Percentiles rank a stretch among this genome's conserved stretches.
Conservation (phyloP, 139 green algal species). For the Closterium sp. region DNA sequence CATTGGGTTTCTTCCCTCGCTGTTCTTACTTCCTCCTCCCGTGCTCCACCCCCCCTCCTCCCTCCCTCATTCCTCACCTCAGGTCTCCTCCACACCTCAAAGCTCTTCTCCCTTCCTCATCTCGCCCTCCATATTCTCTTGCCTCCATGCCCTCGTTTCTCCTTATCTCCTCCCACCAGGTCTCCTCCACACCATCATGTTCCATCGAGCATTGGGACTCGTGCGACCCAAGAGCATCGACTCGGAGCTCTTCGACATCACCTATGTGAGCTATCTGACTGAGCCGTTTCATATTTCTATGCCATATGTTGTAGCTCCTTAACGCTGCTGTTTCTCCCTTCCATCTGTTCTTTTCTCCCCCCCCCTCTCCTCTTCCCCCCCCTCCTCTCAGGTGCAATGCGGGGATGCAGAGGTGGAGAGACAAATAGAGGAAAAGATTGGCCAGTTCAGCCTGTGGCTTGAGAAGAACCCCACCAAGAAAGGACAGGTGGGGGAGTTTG, state of each 20-base stretch:
- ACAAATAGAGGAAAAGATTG: slow-evolving; percentile 70
- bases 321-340: background rate
- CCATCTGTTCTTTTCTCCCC: background rate
- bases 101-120: no score
- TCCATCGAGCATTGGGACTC: slow-evolving; percentile 81
- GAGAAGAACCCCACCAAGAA: slow-evolving; percentile 53
- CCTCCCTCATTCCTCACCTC: background rate
- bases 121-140: background rate
- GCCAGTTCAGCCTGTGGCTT: slow-evolving; percentile 63
- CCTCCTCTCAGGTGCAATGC: slow-evolving; percentile 67
- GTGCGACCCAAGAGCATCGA: slow-evolving; percentile 80
- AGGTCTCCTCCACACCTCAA: no score
- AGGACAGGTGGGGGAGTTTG: slow-evolving; percentile 40
- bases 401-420: slow-evolving; percentile 69
- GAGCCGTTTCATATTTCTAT: background rate
- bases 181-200: slow-evolving; percentile 91
- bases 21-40: background rate
- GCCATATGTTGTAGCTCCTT: background rate
- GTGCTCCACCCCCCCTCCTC: no score
- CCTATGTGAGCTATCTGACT: slow-evolving; percentile 70
- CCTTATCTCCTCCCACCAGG: slow-evolving; percentile 22
- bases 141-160: background rate
- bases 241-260: slow-evolving; percentile 88
- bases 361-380: background rate
- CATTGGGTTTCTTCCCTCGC: no score